A percentile compares a stretch with the other conserved stretches of the same genome.
Evolutionary conservation across 495 filamentous ascomycete species (phyloP).

Genomic region (Penicillium canariense): DNA sequence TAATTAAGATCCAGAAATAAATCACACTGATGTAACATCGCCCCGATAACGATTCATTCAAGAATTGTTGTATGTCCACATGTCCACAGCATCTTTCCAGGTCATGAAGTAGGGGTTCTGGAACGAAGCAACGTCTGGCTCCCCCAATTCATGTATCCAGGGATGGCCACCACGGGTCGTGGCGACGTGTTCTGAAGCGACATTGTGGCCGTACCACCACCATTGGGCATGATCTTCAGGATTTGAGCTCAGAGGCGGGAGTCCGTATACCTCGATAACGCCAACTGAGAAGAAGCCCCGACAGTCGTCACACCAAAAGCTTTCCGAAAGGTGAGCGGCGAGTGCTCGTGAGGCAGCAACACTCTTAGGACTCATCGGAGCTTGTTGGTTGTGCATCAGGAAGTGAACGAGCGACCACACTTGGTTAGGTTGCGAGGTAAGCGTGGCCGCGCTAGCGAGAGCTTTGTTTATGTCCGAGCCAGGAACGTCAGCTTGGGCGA

Average conservation of each 20-base stretch:
- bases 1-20: not conserved
- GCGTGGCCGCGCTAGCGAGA: not conserved
- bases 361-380: not conserved
- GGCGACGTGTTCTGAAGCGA: not conserved
- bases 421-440: not conserved
- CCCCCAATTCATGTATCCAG: not conserved
- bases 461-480: not conserved
- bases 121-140: not conserved
- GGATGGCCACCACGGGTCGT: not conserved
- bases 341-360: not conserved
- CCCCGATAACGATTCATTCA: not conserved
- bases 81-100: not conserved
- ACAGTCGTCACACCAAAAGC: not conserved
- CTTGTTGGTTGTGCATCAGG: not conserved
- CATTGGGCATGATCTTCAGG: not conserved
- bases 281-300: not conserved
- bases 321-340: not conserved
- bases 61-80: not conserved
- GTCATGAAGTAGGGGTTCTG: not conserved
- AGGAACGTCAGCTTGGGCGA: not conserved
- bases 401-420: not conserved
- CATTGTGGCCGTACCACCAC: not conserved
- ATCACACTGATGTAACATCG: not conserved
- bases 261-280: not conserved
- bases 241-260: not conserved